Conservation (phyloP, 768 basidiomycete genomes). For the Psilocybe cubensis region DNA sequence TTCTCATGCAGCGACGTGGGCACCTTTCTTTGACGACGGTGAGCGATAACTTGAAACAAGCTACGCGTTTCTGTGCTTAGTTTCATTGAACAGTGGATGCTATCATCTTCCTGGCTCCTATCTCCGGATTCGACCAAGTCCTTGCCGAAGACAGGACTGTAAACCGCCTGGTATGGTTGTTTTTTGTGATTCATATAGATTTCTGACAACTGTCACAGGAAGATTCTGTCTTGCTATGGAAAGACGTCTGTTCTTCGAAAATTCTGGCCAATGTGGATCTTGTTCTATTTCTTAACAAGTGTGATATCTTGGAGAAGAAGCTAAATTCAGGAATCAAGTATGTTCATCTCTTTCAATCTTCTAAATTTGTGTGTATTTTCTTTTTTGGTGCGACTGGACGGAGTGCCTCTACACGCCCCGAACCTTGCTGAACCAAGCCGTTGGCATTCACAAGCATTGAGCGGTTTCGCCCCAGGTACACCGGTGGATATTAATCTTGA, state of each 20-base stretch:
- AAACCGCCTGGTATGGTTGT: conserved; percentile 54
- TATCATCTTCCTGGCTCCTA: conserved; percentile 78
- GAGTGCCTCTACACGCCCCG: neutral
- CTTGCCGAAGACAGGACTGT: conserved; percentile 63
- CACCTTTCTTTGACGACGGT: conserved; percentile 72
- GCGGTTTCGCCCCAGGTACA: neutral
- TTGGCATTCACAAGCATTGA: neutral
- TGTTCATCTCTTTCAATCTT: conserved; percentile 15
- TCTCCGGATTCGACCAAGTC: conserved; percentile 77
- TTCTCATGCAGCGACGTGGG: conserved; percentile 56
- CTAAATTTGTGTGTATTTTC: neutral
- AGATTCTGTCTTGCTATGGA: conserved; percentile 91
- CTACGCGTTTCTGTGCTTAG: neutral
- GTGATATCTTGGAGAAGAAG: conserved; percentile 79
- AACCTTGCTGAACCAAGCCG: neutral
- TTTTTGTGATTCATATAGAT: neutral
- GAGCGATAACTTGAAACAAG: conserved; percentile 7
- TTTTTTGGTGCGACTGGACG: neutral
- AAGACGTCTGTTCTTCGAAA: conserved; percentile 82
- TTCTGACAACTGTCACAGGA: conserved; percentile 45
- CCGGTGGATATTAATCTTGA: conserved; percentile 3
- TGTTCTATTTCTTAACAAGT: conserved; percentile 88
- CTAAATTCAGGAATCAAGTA: conserved; percentile 59
- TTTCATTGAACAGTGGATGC: conserved; percentile 54
- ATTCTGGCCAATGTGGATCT: conserved; percentile 80